Conservation (phyloP, 2,329 filamentous ascomycete species). For the Aquanectria penicillioides region DNA sequence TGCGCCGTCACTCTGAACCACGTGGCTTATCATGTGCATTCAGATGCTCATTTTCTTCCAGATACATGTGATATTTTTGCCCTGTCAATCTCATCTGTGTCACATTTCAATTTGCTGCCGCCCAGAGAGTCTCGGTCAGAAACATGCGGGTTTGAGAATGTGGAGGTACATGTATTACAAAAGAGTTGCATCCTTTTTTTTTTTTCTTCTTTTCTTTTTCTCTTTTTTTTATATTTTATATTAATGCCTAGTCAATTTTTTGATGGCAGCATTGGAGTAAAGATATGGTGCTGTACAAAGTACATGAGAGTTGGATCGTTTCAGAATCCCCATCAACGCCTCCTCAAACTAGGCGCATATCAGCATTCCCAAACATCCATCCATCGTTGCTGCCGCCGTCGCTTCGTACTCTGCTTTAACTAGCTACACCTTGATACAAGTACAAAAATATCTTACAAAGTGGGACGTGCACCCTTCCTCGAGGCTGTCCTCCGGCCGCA, state of each 20-base stretch:
- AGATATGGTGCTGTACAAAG: neutral
- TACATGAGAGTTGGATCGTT: constrained; percentile 30
- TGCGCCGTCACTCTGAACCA: constrained; percentile 19
- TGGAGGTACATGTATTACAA: too few relatives aligned
- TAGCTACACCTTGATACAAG: constrained; percentile 15
- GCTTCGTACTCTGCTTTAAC: constrained; percentile 9
- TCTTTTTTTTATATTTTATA: neutral
- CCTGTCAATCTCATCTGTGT: neutral
- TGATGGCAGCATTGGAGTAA: constrained; percentile 8
- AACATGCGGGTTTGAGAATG: too few relatives aligned
- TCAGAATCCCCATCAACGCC: constrained; percentile 28
- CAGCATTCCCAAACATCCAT: constrained; percentile 10
- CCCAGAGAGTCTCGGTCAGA: too few relatives aligned
- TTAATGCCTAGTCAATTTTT: constrained; percentile 20
- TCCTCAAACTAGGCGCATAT: constrained; percentile 11
- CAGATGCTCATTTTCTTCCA: constrained; percentile 6
- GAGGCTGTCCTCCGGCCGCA: neutral
- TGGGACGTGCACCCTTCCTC: neutral
- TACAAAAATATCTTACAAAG: constrained; percentile 26
- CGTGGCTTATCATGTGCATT: constrained; percentile 14
- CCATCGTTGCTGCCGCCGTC: neutral
- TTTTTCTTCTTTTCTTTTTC: neutral
- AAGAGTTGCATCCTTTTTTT: too few relatives aligned
- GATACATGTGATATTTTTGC: neutral
- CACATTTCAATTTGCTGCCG: neutral